Evolutionary conservation across 2,329 filamentous ascomycete genomes (phyloP), one percentile per base, ranked within the genome.

Genomic region (Xenoacremonium recifei): DNA sequence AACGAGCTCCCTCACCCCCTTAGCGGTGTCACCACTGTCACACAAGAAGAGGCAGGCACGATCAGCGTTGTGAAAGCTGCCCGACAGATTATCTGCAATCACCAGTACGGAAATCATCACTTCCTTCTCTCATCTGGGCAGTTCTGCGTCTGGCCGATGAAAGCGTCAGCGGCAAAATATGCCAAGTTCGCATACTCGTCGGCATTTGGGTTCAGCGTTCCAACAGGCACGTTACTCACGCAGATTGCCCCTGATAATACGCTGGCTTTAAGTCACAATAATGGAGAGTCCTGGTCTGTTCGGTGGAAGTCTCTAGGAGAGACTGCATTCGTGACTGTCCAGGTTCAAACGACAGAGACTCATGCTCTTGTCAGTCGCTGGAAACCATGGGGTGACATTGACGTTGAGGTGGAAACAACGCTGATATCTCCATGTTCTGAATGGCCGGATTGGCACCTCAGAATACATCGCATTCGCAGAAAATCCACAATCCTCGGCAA

Each of bases 181-280:
- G 61, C 61, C 45, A 74, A 73, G 44, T 71, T 74, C 31, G 70
- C 70, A 3, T 74, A 76, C 49, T 75, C 72, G 0, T 76, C 73
- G 0, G 53, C 68, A 0, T 75, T 76, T 31, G 65, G 60, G 0
- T 76, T 75, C 39, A 67, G 62, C 6, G 69, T 73, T 0, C 70
- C 70, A 0, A 64, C 62, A 0, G 70, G 69, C 18, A 60, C 49
- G 2, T 40, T 59, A 2, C 50, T 62, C 6, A 48, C 54, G 18
- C 69, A 68, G 21, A 54, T 63, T 15, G 64, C 63, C 0, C 63
- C 62, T 0, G 64, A 67, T 21, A 67, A 48, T 13, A 47, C 49
- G 1, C 25, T 67, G 2, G 57, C 51, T 0, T 10, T 67, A 13
- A 67, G 61, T 11, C 39, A 49, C 7, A 63, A 67, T 3, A 56